Evolutionary conservation across 495 filamentous ascomycete species (phyloP), one percentile per base, ranked within the genome.

Genomic region (Penicillium coprophilum): DNA sequence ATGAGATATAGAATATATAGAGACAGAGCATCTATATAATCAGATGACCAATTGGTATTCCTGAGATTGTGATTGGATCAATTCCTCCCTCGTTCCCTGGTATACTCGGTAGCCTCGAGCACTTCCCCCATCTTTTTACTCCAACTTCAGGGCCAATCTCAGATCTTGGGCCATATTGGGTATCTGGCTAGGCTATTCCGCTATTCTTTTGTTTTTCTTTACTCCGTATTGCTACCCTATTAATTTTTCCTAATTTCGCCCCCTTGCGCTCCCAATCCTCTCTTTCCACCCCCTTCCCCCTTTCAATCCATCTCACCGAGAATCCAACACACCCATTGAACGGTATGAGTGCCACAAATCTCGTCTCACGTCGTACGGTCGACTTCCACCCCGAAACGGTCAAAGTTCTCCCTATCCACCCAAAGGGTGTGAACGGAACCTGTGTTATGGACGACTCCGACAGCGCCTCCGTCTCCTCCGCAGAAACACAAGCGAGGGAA

Each of bases 391-490:
- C 51, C 12, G 41, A 46, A 34, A 19, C 45, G 3, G 51, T 56
- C 32, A 60, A 60, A 34, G 40, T 27, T 20, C 9, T 46, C 13
- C 30, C 52, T 20, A 6, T 43, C 3, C 40, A 36, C 15, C 19
- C 21, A 7, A 46, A 20, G 20, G 31, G 31, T 13, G 46, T 50
- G 12, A 57, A 66, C 36, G 61, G 59, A 30, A 55, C 58, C 54
- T 61, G 59, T 2, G 31, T 51, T n/a, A 56, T 60, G 32, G 56
- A 61, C 23, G 55, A 56, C 55, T 64, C 66, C 54, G 63, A 64
- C 45, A 43, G 52, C 27, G 41, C 56, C 47, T 62, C 71, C 34
- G 34, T 38, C 40, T 62, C 66, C 20, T 61, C 67, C 46, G 62
- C 67, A 46, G 51, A 51, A 32, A 56, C 67, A 24, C 56, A 58